These are phyloP conservation scores for Pseudocercospora cruenta DNA, from an alignment of 2,329 filamentous ascomycete species.

Conservation along the genomic window DNA sequence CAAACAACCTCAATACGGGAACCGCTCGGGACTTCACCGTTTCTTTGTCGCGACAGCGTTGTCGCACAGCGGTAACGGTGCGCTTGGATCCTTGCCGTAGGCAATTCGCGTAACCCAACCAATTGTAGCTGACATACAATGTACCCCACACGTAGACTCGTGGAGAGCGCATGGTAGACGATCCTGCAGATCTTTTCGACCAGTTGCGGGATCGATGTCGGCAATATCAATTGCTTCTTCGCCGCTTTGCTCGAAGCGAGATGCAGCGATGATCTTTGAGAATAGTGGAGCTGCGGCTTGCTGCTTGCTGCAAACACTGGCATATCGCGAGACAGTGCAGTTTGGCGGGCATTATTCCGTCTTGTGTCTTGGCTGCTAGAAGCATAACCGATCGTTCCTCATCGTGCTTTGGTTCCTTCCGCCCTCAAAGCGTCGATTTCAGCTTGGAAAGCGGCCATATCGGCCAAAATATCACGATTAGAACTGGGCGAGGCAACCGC, in stretches of 20 bases:
- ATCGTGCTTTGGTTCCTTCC: slow-evolving; percentile 13
- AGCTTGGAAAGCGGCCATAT: slow-evolving; percentile 38
- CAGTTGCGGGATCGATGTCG: not conserved
- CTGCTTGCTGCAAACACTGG: not conserved
- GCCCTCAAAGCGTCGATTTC: slow-evolving; percentile 38
- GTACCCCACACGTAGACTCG: slow-evolving; percentile 10
- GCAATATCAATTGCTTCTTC: not conserved
- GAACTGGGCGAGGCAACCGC: slow-evolving; percentile 12
- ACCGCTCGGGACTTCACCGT: not conserved
- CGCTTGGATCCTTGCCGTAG: not conserved
- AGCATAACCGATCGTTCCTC: not conserved
- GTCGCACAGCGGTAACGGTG: not conserved
- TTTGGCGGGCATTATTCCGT: not conserved
- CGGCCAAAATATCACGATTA: slow-evolving; percentile 34
- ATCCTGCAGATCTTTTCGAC: slow-evolving; percentile 1
- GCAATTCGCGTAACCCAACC: not conserved
- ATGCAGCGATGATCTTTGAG: not conserved
- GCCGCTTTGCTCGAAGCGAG: no score
- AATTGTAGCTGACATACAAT: not conserved
- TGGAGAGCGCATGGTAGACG: slow-evolving; percentile 2
- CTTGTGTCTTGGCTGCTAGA: not conserved
- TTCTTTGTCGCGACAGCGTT: not conserved
- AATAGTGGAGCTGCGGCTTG: not conserved
- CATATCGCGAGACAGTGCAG: not conserved
- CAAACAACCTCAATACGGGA: not conserved